Percentiles rank a stretch among this genome's conserved stretches.
Conservation (phyloP, 2,329 filamentous ascomycete species). For the Hypomyces perniciosus region DNA sequence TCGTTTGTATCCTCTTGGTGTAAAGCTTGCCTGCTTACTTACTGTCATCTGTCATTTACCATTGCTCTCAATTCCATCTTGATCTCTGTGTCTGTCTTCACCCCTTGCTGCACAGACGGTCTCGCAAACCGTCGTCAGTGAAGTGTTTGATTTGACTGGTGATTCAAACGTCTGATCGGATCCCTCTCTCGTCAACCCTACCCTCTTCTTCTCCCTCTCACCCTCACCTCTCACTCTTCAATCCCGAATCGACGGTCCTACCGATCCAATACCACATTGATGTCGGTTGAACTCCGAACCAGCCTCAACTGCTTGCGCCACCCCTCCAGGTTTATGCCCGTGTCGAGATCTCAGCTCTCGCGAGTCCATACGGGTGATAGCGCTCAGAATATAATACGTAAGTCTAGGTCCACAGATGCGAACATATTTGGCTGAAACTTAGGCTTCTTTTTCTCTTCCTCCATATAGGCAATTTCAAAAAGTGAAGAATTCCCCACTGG, state of each 20-base stretch:
- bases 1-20: neutral
- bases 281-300: conserved; percentile 53
- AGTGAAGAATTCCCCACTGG: conserved; percentile 7
- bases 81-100: conserved; percentile 12
- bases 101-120: conserved; percentile 12
- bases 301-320: conserved; percentile 52
- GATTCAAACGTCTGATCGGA: conserved; percentile 2
- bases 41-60: neutral
- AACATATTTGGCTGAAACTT: conserved; percentile 1
- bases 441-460: neutral
- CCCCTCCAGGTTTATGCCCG: conserved; percentile 51
- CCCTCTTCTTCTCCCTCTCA: neutral
- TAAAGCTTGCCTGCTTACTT: neutral
- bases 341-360: conserved; percentile 50
- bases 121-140: conserved; percentile 11
- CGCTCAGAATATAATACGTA: conserved; percentile 48
- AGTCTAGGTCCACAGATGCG: conserved; percentile 16
- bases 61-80: neutral
- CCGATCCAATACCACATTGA: conserved; percentile 41
- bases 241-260: conserved; percentile 2
- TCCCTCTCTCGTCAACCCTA: neutral
- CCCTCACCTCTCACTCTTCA: neutral
- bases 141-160: conserved; percentile 14
- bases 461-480: conserved; percentile 7
- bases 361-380: conserved; percentile 51